Conservation (phyloP, 148 eudicot species). For the Rhododendron ferrugineum region DNA sequence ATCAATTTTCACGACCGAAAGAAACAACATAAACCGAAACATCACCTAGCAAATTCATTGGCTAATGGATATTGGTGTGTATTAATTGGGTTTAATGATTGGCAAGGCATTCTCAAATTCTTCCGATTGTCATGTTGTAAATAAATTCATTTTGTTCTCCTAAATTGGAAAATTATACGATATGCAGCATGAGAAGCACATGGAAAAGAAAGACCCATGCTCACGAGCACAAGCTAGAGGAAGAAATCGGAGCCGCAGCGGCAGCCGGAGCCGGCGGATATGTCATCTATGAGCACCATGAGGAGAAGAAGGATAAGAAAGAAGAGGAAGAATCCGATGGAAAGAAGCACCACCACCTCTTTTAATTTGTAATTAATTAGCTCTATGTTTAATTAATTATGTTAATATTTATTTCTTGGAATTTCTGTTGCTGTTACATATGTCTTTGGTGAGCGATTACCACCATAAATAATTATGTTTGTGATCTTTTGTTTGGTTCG, state of each 20-base stretch:
- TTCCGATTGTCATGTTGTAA: too few relatives aligned
- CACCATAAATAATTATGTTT: too few relatives aligned
- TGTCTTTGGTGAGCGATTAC: too few relatives aligned
- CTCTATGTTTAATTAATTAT: neutral
- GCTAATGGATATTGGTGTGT: too few relatives aligned
- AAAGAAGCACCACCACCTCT: constrained; percentile 39
- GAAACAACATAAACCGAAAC: too few relatives aligned
- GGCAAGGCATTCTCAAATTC: too few relatives aligned
- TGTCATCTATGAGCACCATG: constrained; percentile 51
- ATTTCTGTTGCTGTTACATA: too few relatives aligned
- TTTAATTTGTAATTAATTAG: neutral
- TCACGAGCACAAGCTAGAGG: constrained; percentile 46
- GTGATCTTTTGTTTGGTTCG: too few relatives aligned
- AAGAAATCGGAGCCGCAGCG: constrained; percentile 42
- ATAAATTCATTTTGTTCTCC: neutral
- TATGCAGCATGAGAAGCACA: constrained; percentile 48
- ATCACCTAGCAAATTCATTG: too few relatives aligned
- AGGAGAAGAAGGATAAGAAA: constrained; percentile 47
- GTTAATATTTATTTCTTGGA: neutral
- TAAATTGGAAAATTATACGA: neutral
- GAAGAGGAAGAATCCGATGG: constrained; percentile 32
- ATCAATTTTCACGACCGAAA: too few relatives aligned
- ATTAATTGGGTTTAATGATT: too few relatives aligned
- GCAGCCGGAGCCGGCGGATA: constrained; percentile 49
- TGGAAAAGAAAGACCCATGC: constrained; percentile 55